Conservation (phyloP, 805 yeast genomes). For the Zygoascus flipseniorum region DNA sequence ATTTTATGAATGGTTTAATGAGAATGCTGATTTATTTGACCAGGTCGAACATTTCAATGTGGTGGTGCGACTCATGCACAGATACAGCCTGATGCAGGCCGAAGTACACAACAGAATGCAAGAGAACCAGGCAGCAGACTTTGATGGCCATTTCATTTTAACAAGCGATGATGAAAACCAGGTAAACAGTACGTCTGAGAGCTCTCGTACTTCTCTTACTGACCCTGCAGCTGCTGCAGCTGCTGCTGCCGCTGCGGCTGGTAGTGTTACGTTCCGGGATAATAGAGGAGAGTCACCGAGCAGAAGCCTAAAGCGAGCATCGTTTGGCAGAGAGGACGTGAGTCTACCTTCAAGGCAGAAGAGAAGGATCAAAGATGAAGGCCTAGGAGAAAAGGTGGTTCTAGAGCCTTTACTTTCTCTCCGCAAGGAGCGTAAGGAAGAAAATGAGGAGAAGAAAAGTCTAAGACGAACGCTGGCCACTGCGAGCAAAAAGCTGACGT, state of each 20-base stretch:
- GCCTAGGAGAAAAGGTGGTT: not conserved
- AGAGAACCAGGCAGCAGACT: not conserved
- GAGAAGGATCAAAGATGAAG: not conserved
- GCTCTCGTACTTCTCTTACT: not conserved
- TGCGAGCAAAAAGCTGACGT: slow-evolving; percentile 15
- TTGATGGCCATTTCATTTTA: not conserved
- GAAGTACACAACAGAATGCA: not conserved
- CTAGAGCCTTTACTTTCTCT: not conserved
- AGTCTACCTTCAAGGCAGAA: not conserved
- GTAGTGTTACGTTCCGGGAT: not conserved
- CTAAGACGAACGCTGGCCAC: slow-evolving; percentile 10
- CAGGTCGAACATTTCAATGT: not conserved
- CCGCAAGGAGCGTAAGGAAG: not conserved
- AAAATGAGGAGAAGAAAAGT: slow-evolving; percentile 1
- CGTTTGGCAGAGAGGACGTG: not conserved
- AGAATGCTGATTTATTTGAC: not conserved
- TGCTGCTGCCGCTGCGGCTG: not conserved
- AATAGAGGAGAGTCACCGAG: not conserved
- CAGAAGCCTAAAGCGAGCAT: not conserved
- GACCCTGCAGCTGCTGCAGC: not conserved
- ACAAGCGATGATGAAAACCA: slow-evolving; percentile 1
- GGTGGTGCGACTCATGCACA: not conserved
- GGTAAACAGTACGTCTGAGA: not conserved
- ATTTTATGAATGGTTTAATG: not conserved
- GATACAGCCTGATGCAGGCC: not conserved